A percentile compares a stretch with the other conserved stretches of the same genome.
Conservation (phyloP, 495 filamentous ascomycete species). For the Terfezia claveryi region DNA sequence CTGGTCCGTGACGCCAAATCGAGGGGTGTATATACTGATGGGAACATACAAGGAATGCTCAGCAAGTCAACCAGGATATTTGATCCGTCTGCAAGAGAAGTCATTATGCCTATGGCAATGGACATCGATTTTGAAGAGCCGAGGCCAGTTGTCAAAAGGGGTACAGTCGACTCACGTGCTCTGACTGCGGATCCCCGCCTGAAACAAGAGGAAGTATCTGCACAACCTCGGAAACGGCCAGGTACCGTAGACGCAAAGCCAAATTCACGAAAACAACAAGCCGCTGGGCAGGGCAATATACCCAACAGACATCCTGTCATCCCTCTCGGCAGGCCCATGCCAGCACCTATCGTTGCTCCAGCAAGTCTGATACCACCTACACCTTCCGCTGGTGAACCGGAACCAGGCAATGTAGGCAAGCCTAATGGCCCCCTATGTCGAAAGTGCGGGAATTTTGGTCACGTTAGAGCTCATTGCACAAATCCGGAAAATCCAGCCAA, state of each 20-base stretch:
- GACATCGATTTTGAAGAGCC: neutral
- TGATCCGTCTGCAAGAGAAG: neutral
- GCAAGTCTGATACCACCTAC: neutral
- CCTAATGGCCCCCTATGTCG: neutral
- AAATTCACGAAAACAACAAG: neutral
- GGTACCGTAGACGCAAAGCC: neutral
- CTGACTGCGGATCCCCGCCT: neutral
- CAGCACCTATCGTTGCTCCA: neutral
- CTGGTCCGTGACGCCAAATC: slow-evolving; percentile 58
- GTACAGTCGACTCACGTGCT: neutral
- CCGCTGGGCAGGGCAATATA: neutral
- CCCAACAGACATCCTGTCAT: neutral
- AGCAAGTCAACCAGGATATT: neutral
- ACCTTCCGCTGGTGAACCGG: neutral
- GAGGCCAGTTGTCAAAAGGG: slow-evolving; percentile 5
- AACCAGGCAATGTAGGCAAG: neutral
- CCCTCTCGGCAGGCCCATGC: neutral
- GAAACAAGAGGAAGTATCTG: neutral
- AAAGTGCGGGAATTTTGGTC: neutral
- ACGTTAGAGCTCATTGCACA: neutral
- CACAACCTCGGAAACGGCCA: neutral
- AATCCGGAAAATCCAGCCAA: neutral
- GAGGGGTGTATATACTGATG: slow-evolving; percentile 54
- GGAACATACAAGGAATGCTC: slow-evolving; percentile 28
- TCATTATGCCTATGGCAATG: slow-evolving; percentile 3